A percentile compares a stretch with the other conserved stretches of the same genome.
Conservation (phyloP, 352 stramenopile species). For the Detonula confervacea region DNA sequence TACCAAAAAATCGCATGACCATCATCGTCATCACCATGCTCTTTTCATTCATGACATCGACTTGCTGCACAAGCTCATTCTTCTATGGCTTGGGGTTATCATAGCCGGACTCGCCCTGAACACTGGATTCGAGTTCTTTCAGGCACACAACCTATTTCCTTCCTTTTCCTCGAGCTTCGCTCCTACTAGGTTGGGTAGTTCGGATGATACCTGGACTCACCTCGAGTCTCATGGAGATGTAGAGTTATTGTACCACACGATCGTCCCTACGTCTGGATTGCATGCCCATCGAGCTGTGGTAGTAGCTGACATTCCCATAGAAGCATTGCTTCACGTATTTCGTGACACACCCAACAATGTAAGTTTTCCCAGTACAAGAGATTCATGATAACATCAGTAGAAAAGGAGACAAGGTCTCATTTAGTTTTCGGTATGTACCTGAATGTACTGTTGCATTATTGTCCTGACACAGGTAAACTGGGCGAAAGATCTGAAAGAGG, state of each 20-base stretch:
- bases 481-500: constrained; percentile 44
- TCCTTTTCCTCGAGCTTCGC: constrained; percentile 21
- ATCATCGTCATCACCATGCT: constrained; percentile 22
- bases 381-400: background rate
- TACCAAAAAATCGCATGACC: constrained; percentile 6
- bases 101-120: constrained; percentile 16
- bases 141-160: constrained; percentile 2
- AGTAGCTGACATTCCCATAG: constrained; percentile 35
- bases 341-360: constrained; percentile 43
- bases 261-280: constrained; percentile 12
- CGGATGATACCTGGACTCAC: constrained; percentile 30
- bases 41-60: constrained; percentile 32
- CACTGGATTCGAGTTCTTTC: constrained; percentile 17
- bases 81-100: constrained; percentile 27
- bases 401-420: background rate
- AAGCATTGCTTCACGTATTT: constrained; percentile 39
- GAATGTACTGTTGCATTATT: background rate
- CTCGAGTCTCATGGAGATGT: constrained; percentile 44
- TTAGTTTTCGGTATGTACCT: background rate
- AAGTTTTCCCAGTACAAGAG: background rate
- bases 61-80: constrained; percentile 23
- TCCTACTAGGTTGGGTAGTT: background rate
- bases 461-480: constrained; percentile 16
- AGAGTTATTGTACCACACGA: constrained; percentile 27
- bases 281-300: constrained; percentile 43